Conservation (phyloP, 1,284 basidiomycete species). For the Mycena sp. region DNA sequence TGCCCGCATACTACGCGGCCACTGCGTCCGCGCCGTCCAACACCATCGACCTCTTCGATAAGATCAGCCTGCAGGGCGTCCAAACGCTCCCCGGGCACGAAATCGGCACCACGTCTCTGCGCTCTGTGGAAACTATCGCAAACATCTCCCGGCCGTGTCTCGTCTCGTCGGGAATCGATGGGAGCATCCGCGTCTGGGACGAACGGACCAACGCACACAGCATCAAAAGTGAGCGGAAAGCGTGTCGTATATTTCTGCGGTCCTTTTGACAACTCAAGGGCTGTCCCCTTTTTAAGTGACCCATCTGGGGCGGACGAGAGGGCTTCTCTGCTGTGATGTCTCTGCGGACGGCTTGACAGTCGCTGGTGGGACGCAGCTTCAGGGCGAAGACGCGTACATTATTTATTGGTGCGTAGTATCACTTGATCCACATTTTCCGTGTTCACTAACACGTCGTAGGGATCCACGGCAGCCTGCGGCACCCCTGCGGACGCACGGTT, state of each 20-base stretch:
- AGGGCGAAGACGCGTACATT: slow-evolving; percentile 75
- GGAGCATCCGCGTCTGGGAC: slow-evolving; percentile 76
- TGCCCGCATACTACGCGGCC: slow-evolving; percentile 63
- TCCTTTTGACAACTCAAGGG: slow-evolving; percentile 57
- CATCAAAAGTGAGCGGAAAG: slow-evolving; percentile 65
- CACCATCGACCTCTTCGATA: slow-evolving; percentile 72
- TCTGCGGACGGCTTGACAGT: slow-evolving; percentile 72
- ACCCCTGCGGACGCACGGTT: slow-evolving; percentile 53
- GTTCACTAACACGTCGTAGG: slow-evolving; percentile 50
- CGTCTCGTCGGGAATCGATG: slow-evolving; percentile 72
- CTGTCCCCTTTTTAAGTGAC: slow-evolving; percentile 50
- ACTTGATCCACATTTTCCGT: neutral
- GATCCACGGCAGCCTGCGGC: slow-evolving; percentile 54
- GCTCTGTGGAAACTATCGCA: slow-evolving; percentile 45
- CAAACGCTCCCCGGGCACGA: slow-evolving; percentile 63
- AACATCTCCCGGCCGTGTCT: slow-evolving; percentile 47
- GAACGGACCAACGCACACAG: slow-evolving; percentile 60
- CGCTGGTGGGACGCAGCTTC: slow-evolving; percentile 75
- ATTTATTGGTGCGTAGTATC: slow-evolving; percentile 56
- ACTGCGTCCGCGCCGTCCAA: slow-evolving; percentile 65
- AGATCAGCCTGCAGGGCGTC: slow-evolving; percentile 55
- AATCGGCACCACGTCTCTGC: slow-evolving; percentile 59
- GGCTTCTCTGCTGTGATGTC: slow-evolving; percentile 73
- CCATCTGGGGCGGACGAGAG: slow-evolving; percentile 51
- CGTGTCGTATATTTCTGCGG: slow-evolving; percentile 27